Evolutionary conservation across 176 grass and related monocot species (phyloP).

Genomic region (Phoenix roebelenii): DNA sequence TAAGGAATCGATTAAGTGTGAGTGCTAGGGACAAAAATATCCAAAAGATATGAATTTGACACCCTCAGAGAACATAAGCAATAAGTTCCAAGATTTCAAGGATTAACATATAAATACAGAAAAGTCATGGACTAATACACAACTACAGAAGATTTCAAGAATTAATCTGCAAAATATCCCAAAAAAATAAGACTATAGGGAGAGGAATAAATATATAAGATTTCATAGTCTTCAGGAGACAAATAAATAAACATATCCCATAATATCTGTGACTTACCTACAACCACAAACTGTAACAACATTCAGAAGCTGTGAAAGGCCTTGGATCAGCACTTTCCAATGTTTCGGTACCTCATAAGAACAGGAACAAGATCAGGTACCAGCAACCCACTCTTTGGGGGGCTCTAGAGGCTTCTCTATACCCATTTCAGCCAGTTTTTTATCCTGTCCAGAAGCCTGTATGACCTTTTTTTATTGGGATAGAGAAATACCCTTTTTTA

Average conservation of each 20-base stretch:
- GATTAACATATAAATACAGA: too few species aligned
- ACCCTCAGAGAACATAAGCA: too few species aligned
- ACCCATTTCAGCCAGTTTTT: slow-evolving; percentile 50
- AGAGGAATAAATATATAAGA: too few species aligned
- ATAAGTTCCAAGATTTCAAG: too few species aligned
- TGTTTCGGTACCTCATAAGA: slow-evolving; percentile 60
- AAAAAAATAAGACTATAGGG: too few species aligned
- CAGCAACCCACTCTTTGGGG: slow-evolving; percentile 74
- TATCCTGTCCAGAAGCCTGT: slow-evolving; percentile 45
- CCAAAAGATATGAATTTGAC: too few species aligned
- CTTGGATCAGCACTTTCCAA: slow-evolving; percentile 77
- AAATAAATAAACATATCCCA: slow-evolving; percentile 4
- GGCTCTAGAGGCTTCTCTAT: slow-evolving; percentile 70
- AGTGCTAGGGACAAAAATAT: too few species aligned
- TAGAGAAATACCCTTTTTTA: slow-evolving; percentile 72
- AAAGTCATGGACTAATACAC: too few species aligned
- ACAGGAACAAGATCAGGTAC: slow-evolving; percentile 75
- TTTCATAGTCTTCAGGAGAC: too few species aligned
- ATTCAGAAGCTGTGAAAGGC: slow-evolving; percentile 67
- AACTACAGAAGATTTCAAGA: too few species aligned
- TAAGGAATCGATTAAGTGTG: too few species aligned
- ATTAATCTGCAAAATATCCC: too few species aligned
- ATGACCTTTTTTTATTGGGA: slow-evolving; percentile 67
- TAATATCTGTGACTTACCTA: slow-evolving; percentile 30
- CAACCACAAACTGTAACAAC: slow-evolving; percentile 76